Conservation (phyloP, 768 basidiomycete species). For the Panellus pusillus region DNA sequence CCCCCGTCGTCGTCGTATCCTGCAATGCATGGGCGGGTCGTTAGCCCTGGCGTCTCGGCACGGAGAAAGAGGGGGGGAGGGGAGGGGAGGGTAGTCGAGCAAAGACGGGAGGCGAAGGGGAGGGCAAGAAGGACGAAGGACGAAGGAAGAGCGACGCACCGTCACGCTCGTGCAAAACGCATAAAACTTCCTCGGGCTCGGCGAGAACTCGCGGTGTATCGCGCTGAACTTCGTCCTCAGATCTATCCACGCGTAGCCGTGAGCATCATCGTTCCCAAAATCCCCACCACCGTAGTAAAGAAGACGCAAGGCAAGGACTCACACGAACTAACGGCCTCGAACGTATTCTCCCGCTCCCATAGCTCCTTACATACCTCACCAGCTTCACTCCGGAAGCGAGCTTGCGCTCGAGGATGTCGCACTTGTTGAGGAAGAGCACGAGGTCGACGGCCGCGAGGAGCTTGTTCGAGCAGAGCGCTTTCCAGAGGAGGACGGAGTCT, state of each 20-base stretch:
- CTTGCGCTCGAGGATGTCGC: conserved; percentile 77
- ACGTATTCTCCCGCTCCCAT: conserved; percentile 67
- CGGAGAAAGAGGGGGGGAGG: no score
- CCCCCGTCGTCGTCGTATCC: conserved; percentile 72
- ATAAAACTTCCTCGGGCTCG: conserved; percentile 73
- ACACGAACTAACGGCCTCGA: conserved; percentile 76
- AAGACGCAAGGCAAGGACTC: conserved; percentile 26
- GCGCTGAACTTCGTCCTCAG: conserved; percentile 71
- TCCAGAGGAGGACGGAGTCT: conserved; percentile 90
- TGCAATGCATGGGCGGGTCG: conserved; percentile 24
- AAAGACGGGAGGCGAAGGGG: no score
- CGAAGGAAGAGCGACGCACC: conserved; percentile 33
- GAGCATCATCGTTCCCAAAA: no score
- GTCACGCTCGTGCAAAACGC: conserved; percentile 79
- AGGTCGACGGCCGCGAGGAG: conserved; percentile 78
- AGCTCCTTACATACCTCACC: conserved; percentile 70
- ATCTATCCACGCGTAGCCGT: no score
- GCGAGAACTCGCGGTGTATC: conserved; percentile 76
- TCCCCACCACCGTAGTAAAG: no score
- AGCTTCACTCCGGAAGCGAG: conserved; percentile 59
- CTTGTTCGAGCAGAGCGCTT: conserved; percentile 80
- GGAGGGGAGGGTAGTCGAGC: no score
- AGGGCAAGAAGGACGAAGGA: background rate
- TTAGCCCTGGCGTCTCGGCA: no score
- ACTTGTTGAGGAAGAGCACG: conserved; percentile 86